A percentile compares a stretch with the other conserved stretches of the same genome.
phyloP scores from a whole-genome alignment of 352 stramenopile species.

The Phytophthora citricola region DNA sequence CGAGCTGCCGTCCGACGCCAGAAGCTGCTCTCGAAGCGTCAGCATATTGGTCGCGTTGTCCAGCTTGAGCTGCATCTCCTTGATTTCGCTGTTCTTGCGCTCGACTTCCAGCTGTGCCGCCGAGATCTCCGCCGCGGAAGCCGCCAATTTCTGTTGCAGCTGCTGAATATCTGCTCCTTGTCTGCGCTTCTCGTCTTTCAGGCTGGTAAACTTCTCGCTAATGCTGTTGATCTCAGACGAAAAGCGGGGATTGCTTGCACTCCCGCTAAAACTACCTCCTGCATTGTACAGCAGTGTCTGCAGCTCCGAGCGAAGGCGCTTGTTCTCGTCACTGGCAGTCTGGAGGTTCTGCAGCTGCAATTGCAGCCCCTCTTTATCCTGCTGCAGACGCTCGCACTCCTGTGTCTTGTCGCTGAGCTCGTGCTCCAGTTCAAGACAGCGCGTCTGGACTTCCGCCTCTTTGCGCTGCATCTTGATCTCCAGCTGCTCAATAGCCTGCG shows the following conservation, averaged over 20 bases:
- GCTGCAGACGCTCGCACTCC: conserved; percentile 47
- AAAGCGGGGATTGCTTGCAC: conserved; percentile 24
- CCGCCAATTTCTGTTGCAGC: conserved; percentile 48
- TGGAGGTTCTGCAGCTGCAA: conserved; percentile 48
- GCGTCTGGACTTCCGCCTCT: conserved; percentile 65
- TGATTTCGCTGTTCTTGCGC: conserved; percentile 53
- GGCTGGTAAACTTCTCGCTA: conserved; percentile 35
- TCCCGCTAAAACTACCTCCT: conserved; percentile 11
- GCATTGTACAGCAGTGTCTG: conserved; percentile 26
- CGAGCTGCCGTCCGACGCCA: conserved; percentile 51
- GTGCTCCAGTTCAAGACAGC: conserved; percentile 61
- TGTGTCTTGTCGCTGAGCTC: conserved; percentile 48
- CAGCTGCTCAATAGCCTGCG: conserved; percentile 75
- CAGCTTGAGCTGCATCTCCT: conserved; percentile 61
- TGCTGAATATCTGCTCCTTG: conserved; percentile 41
- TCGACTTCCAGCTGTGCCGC: conserved; percentile 46
- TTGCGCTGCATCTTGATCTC: conserved; percentile 84
- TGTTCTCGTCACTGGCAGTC: conserved; percentile 50
- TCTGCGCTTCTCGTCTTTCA: conserved; percentile 40
- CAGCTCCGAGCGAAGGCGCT: conserved; percentile 46
- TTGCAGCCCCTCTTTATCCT: conserved; percentile 31
- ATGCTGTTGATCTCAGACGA: conserved; percentile 42
- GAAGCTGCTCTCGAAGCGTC: conserved; percentile 54
- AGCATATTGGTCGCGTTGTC: conserved; percentile 49
- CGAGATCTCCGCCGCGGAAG: conserved; percentile 26